A percentile compares a stretch with the other conserved stretches of the same genome.
Evolutionary conservation across 352 stramenopile genomes (phyloP).

Genomic region (Lagenidium giganteum): DNA sequence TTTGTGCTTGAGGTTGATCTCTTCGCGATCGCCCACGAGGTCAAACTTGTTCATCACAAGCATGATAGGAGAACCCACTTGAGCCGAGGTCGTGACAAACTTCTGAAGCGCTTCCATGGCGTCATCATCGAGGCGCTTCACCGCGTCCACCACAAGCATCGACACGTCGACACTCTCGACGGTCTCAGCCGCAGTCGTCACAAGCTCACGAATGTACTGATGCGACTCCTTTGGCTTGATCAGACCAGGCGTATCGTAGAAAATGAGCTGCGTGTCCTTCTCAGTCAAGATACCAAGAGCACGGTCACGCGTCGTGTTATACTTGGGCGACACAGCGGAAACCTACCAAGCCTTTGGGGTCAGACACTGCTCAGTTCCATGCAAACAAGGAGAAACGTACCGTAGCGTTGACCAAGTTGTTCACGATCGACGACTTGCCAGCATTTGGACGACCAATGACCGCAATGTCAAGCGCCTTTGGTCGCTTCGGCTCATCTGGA

Average conservation of each 20-base stretch:
- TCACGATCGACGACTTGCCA: slow-evolving; percentile 86
- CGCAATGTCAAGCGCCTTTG: slow-evolving; percentile 66
- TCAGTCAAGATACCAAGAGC: slow-evolving; percentile 77
- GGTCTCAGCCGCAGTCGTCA: slow-evolving; percentile 72
- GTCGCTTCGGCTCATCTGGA: slow-evolving; percentile 60
- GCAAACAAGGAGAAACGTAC: slow-evolving; percentile 15
- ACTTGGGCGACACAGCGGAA: slow-evolving; percentile 83
- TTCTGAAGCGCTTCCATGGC: slow-evolving; percentile 76
- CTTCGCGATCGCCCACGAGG: slow-evolving; percentile 47
- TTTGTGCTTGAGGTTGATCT: slow-evolving; percentile 51
- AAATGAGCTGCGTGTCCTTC: slow-evolving; percentile 68
- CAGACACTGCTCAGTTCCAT: background rate
- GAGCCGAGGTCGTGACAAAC: slow-evolving; percentile 70
- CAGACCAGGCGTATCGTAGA: slow-evolving; percentile 83
- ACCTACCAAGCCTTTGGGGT: slow-evolving; percentile 23
- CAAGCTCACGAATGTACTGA: slow-evolving; percentile 75
- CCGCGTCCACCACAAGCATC: slow-evolving; percentile 79
- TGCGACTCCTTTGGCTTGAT: slow-evolving; percentile 87
- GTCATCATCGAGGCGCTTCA: slow-evolving; percentile 76
- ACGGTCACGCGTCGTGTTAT: slow-evolving; percentile 83
- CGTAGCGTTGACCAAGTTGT: slow-evolving; percentile 69
- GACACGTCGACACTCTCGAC: slow-evolving; percentile 81
- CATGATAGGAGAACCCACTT: slow-evolving; percentile 73
- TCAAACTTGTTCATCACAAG: slow-evolving; percentile 87
- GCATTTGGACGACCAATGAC: slow-evolving; percentile 85